Evolutionary conservation across 768 basidiomycete genomes (phyloP).

Genomic region (Suillus alpinus): DNA sequence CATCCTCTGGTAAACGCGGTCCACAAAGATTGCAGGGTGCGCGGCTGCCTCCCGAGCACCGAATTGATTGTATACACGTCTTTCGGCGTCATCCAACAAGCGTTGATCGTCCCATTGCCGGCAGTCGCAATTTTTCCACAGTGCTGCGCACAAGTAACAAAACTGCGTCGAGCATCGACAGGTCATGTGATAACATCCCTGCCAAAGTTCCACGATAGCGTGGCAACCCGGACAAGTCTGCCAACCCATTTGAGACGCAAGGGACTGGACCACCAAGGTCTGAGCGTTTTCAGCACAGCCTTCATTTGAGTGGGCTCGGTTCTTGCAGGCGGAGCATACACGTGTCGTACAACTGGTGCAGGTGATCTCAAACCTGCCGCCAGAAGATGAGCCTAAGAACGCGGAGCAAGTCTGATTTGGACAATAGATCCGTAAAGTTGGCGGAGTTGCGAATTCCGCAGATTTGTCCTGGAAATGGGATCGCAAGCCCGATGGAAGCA

Average conservation of each 20-base stretch:
- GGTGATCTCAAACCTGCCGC: constrained; percentile 13
- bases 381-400: constrained; percentile 45
- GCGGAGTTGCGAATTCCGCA: constrained; percentile 43
- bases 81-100: constrained; percentile 26
- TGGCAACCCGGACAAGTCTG: constrained; percentile 63
- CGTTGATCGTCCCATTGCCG: constrained; percentile 61
- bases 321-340: constrained; percentile 52
- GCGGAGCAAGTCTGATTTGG: constrained; percentile 47
- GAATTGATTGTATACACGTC: constrained; percentile 24
- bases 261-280: constrained; percentile 39
- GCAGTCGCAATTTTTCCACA: constrained; percentile 63
- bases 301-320: constrained; percentile 37
- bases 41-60: constrained; percentile 9
- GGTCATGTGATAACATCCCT: constrained; percentile 66
- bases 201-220: constrained; percentile 51
- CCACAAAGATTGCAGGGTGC: constrained; percentile 17
- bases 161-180: constrained; percentile 51
- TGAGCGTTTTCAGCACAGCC: constrained; percentile 43
- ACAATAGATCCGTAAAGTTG: constrained; percentile 47
- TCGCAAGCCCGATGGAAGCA: constrained; percentile 28
- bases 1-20: constrained; percentile 21
- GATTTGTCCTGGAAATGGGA: constrained; percentile 40
- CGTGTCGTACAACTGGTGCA: constrained; percentile 41
- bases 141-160: constrained; percentile 61
- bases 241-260: constrained; percentile 49